Evolutionary conservation across 1,284 basidiomycete genomes (phyloP).

Genomic region (Uromyces viciae-fabae): DNA sequence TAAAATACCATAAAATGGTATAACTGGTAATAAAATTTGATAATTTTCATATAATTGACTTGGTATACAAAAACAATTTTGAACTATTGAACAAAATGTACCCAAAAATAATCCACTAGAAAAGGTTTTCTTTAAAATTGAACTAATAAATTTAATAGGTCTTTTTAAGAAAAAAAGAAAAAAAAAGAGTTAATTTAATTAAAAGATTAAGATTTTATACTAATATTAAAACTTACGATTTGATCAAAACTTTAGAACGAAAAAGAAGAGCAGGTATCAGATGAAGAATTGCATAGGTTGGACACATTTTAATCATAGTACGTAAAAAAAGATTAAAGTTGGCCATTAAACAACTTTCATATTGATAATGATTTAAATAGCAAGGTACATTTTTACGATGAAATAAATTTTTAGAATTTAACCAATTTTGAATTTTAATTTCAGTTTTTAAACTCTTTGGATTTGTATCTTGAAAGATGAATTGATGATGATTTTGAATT

Average conservation of each 20-base stretch:
- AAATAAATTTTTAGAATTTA: background rate
- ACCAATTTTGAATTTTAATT: conserved; percentile 27
- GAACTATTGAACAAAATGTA: conserved; percentile 26
- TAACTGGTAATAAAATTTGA: conserved; percentile 1
- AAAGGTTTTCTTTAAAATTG: conserved; percentile 22
- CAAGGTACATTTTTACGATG: conserved; percentile 16
- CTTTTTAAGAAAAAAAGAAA: background rate
- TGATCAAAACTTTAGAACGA: conserved; percentile 26
- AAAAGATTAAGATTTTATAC: background rate
- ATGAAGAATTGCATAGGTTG: conserved; percentile 44
- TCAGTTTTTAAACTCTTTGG: conserved; percentile 17
- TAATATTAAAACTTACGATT: conserved; percentile 13
- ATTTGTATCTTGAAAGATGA: conserved; percentile 20
- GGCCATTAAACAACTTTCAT: conserved; percentile 25
- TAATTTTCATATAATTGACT: conserved; percentile 31
- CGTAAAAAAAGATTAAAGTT: conserved; percentile 5
- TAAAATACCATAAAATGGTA: conserved; percentile 18
- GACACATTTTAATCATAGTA: conserved; percentile 19
- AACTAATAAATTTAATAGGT: conserved; percentile 24
- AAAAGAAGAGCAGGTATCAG: conserved; percentile 36
- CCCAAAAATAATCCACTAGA: conserved; percentile 28
- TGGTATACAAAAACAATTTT: conserved; percentile 41
- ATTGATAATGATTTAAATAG: conserved; percentile 19
- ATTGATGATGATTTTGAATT: background rate
- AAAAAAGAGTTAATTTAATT: background rate